Evolutionary conservation across 306 rosid species (phyloP).

Genomic region (Glycine latifolia): DNA sequence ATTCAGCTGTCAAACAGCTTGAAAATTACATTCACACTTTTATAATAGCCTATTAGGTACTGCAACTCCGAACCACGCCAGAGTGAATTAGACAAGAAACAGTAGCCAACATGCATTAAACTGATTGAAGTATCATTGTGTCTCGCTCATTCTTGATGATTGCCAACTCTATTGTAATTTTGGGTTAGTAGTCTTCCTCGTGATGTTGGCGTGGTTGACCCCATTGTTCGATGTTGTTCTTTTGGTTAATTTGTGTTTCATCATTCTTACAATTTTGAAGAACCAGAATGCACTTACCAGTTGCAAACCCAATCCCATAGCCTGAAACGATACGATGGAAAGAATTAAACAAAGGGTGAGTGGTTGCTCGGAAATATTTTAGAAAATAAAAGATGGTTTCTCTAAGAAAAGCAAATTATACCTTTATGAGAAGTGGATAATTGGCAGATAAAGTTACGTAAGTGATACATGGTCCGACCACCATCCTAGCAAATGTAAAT

Average conservation of each 20-base stretch:
- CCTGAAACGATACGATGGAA: slow-evolving; percentile 53
- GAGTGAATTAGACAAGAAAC: too few relatives aligned
- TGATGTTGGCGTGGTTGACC: slow-evolving; percentile 37
- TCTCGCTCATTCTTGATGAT: too few relatives aligned
- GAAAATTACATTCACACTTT: neutral
- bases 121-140: too few relatives aligned
- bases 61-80: too few relatives aligned
- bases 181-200: neutral
- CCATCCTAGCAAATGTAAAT: slow-evolving; percentile 82
- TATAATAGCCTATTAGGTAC: too few relatives aligned
- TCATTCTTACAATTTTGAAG: slow-evolving; percentile 82
- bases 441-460: slow-evolving; percentile 63
- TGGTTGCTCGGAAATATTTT: neutral
- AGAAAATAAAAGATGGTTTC: neutral
- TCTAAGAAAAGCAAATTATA: slow-evolving; percentile 5
- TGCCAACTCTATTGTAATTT: neutral
- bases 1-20: too few relatives aligned
- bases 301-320: slow-evolving; percentile 77
- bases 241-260: slow-evolving; percentile 68
- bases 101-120: too few relatives aligned
- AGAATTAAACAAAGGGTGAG: neutral
- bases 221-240: slow-evolving; percentile 37
- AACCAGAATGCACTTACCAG: slow-evolving; percentile 95
- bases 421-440: slow-evolving; percentile 84
- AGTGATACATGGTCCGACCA: slow-evolving; percentile 72